Evolutionary conservation across 2,329 filamentous ascomycete species (phyloP).

Genomic region (Fusarium sp.): DNA sequence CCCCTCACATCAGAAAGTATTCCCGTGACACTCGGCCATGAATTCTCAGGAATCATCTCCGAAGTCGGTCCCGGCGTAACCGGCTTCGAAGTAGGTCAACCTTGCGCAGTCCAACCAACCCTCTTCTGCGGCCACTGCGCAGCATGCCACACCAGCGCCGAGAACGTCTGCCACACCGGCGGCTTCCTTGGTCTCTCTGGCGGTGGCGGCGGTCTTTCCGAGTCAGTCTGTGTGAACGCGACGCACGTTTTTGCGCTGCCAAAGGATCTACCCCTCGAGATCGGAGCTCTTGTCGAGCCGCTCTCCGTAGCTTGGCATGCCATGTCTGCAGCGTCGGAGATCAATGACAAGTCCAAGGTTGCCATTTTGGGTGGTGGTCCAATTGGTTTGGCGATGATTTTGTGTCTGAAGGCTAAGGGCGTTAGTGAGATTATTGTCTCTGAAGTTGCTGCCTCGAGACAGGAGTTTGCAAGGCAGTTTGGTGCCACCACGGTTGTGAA

Average conservation of each 20-base stretch:
- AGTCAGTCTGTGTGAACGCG: slow-evolving; percentile 60
- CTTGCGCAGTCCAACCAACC: slow-evolving; percentile 67
- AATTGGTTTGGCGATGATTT: slow-evolving; percentile 57
- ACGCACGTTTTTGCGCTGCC: slow-evolving; percentile 60
- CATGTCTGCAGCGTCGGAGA: slow-evolving; percentile 54
- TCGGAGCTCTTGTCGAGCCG: slow-evolving; percentile 62
- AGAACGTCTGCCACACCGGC: slow-evolving; percentile 65
- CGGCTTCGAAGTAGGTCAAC: slow-evolving; percentile 60
- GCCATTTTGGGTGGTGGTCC: slow-evolving; percentile 60
- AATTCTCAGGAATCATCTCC: slow-evolving; percentile 67
- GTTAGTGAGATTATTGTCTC: slow-evolving; percentile 57
- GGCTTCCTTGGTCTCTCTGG: slow-evolving; percentile 46
- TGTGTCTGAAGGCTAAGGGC: slow-evolving; percentile 55
- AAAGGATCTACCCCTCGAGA: slow-evolving; percentile 56
- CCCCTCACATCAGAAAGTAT: slow-evolving; percentile 63
- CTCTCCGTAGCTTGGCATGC: slow-evolving; percentile 56
- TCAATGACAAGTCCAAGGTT: slow-evolving; percentile 53
- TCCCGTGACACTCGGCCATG: slow-evolving; percentile 70
- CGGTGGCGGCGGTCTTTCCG: slow-evolving; percentile 64
- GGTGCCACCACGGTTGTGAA: slow-evolving; percentile 55
- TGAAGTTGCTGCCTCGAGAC: slow-evolving; percentile 53
- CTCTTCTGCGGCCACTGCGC: slow-evolving; percentile 64
- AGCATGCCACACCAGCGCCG: slow-evolving; percentile 59
- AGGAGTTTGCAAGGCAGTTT: slow-evolving; percentile 53
- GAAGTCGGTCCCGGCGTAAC: slow-evolving; percentile 63